These are phyloP conservation scores for Rhipidocladum racemiflorum DNA, from an alignment of 176 grass and related monocot genomes.

Conservation along the genomic window DNA sequence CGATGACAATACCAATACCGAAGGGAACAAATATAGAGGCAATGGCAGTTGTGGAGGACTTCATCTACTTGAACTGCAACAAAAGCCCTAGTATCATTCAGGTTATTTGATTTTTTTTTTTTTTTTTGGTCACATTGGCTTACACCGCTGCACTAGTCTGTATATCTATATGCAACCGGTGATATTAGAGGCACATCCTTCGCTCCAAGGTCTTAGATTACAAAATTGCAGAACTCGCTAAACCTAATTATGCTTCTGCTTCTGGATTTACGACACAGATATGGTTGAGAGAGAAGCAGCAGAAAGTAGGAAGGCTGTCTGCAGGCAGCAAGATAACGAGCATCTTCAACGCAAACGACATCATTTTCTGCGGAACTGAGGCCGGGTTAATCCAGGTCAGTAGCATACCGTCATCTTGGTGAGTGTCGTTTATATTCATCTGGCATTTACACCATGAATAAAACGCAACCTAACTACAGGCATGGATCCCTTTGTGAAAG, in stretches of 20 bases:
- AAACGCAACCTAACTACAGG: conserved; percentile 30
- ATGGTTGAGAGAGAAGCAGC: conserved; percentile 88
- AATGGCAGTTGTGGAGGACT: conserved; percentile 91
- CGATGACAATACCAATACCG: conserved; percentile 43
- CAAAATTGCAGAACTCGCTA: conserved; percentile 3
- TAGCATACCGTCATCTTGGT: background rate
- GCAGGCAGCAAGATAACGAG: conserved; percentile 85
- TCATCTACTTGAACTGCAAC: conserved; percentile 89
- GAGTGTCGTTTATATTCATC: background rate
- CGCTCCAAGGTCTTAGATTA: background rate
- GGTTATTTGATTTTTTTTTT: conserved; percentile 33
- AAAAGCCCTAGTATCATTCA: conserved; percentile 69
- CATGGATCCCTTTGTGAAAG: conserved; percentile 53
- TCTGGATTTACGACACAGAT: conserved; percentile 59
- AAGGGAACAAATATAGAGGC: conserved; percentile 55
- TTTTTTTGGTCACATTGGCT: background rate
- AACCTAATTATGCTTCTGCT: conserved; percentile 26
- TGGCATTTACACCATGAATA: background rate
- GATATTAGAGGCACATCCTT: background rate
- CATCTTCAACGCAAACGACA: conserved; percentile 75
- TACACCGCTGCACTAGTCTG: background rate
- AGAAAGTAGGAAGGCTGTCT: conserved; percentile 85
- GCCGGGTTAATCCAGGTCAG: conserved; percentile 75
- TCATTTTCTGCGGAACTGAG: conserved; percentile 84
- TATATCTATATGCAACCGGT: background rate